These are phyloP conservation scores for Colletotrichum lupini DNA, from an alignment of 2,329 filamentous ascomycete genomes.

Conservation along the genomic window DNA sequence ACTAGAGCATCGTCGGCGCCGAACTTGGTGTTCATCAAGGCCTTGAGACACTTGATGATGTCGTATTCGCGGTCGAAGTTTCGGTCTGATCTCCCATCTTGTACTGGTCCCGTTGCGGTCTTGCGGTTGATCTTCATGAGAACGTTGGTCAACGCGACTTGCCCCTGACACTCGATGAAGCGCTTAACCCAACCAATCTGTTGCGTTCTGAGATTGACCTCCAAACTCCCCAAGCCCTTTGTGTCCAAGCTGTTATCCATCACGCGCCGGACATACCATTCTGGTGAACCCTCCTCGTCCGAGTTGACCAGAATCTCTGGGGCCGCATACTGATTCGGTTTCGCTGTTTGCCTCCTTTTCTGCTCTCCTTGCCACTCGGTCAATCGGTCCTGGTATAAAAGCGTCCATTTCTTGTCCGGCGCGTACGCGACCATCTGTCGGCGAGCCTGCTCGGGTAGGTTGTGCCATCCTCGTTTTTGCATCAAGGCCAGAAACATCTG, in stretches of 20 bases:
- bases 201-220: slow-evolving; percentile 94
- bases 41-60: slow-evolving; percentile 97
- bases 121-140: slow-evolving; percentile 93
- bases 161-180: slow-evolving; percentile 97
- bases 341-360: slow-evolving; percentile 82
- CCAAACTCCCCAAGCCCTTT: slow-evolving; percentile 91
- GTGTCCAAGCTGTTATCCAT: slow-evolving; percentile 95
- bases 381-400: slow-evolving; percentile 94
- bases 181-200: slow-evolving; percentile 97
- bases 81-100: slow-evolving; percentile 73
- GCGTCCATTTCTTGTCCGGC: slow-evolving; percentile 94
- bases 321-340: slow-evolving; percentile 73
- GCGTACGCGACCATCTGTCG: slow-evolving; percentile 97
- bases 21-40: slow-evolving; percentile 99
- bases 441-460: slow-evolving; percentile 91
- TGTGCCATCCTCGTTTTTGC: slow-evolving; percentile 98
- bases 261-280: slow-evolving; percentile 97
- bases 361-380: slow-evolving; percentile 95
- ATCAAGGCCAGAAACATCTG: slow-evolving; percentile 93
- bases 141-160: slow-evolving; percentile 94
- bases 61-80: slow-evolving; percentile 94
- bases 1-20: slow-evolving; percentile 94
- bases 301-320: slow-evolving; percentile 79
- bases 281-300: slow-evolving; percentile 94
- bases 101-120: slow-evolving; percentile 75